Evolutionary conservation across 169 alveolate species (phyloP), one percentile per base, ranked within the genome.

Genomic region (Blepharisma undulans): DNA sequence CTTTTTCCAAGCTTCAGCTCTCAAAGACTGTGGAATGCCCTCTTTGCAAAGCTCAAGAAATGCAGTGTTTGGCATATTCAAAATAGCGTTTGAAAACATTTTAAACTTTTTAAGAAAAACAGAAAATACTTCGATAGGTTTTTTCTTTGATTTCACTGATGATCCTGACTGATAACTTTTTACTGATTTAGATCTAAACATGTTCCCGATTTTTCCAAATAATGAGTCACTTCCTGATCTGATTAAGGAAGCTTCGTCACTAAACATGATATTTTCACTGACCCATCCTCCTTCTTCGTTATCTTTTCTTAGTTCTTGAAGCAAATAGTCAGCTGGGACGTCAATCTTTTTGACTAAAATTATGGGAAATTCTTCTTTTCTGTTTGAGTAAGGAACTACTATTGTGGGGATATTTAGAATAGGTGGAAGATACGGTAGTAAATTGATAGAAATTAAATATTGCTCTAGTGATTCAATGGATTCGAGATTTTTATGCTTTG

Each of bases 181-280:
- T 21, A 59, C 89, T 34, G 89, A 82, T 60, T 82, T 82, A 8
- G 89, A 82, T 21, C 36, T 32, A 59, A 82, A 82, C 74, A 82
- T 21, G n/a, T 30, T 22, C 27, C 89, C 89, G 30, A 82, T 21
- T 30, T 82, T 82, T 4, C 89, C 89, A 5, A 82, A 25, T 21
- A 82, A 36, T 22, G 78, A 48, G 34, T 59, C 89, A 36, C 71
- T 22, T 33, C 76, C 27, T 48, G 66, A 48, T 48, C 66, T 48
- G 66, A 48, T 48, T 19, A 30, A 72, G 25, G 74, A 59, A 36
- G 30, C 78, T 21, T 22, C 76, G 19, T 82, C 89, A 30, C 76
- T 82, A 22, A 82, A 82, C 29, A 30, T 25, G 18, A 48, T 32
- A 21, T 82, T 60, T 34, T 82, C 78, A 36, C 76, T 82, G 0